phyloP scores from a whole-genome alignment of 2,329 filamentous ascomycete genomes.

The Allantophomopsis lycopodina region DNA sequence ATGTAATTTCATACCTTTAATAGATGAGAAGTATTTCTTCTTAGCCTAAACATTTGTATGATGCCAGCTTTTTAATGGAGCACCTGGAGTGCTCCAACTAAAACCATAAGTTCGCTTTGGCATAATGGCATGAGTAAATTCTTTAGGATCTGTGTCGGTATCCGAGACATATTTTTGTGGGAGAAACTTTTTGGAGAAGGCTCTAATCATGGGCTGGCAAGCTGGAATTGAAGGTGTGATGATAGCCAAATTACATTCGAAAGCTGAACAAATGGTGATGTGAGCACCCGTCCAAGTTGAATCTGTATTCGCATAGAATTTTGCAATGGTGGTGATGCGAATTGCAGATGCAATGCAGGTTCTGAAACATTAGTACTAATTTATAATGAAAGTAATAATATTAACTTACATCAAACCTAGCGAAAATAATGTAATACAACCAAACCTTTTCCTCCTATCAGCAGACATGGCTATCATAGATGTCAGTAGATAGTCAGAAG shows the following conservation, averaged over 20 bases:
- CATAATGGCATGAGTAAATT: too few relatives aligned
- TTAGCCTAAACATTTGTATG: too few relatives aligned
- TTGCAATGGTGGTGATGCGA: neutral
- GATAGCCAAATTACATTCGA: neutral
- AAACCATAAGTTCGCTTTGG: too few relatives aligned
- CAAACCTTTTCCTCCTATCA: neutral
- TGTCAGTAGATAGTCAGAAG: neutral
- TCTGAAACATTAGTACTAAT: neutral
- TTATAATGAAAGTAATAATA: neutral
- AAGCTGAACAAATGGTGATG: slow-evolving; percentile 1
- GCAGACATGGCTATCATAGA: neutral
- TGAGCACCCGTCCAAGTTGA: neutral
- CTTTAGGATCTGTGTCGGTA: too few relatives aligned
- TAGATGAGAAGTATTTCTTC: too few relatives aligned
- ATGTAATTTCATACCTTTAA: too few relatives aligned
- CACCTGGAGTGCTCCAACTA: too few relatives aligned
- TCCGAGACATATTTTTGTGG: too few relatives aligned
- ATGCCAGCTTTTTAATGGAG: too few relatives aligned
- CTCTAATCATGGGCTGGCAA: neutral
- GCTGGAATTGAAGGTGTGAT: neutral
- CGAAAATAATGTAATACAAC: neutral
- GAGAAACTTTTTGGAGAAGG: too few relatives aligned
- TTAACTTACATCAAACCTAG: neutral
- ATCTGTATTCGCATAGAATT: neutral
- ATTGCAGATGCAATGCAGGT: neutral